Base-by-base conservation (phyloP, 352 stramenopile species). In the Globisporangium perplexum region DNA sequence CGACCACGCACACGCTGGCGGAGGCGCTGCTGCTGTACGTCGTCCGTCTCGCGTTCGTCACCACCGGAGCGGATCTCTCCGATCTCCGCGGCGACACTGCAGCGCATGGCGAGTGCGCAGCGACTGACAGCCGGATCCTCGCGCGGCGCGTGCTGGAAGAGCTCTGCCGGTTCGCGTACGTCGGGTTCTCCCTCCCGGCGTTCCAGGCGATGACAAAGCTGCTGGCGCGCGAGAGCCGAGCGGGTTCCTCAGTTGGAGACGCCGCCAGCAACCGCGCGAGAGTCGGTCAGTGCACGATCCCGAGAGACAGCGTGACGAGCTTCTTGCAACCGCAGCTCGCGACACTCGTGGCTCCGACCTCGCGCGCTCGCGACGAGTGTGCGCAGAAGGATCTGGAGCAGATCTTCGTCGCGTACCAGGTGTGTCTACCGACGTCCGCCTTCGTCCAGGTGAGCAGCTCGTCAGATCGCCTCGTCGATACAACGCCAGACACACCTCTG, bases 371-470 rank as follows among this genome's bases (percentile, higher is more conserved):
- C 12, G 39, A 18, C 5, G 31, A 18, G 18, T 57, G 39, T 44
- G 33, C 31, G 1, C 24, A 30, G 6, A 24, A 46, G 17, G 47
- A 43, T 14, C 8, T 55, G 3, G 23, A 55, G 17, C 30, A 56
- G 43, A 65, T 71, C 6, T 43, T 71, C 28, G n/a, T 47, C 0
- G 52, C 50, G 12, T 59, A 65, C 35, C 53, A 68, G 44, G 36
- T 47, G 44, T 62, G 55, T 30, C 30, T 66, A 2, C 39, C 42
- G 15, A 36, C 64, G 2, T 33, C 41, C 1, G 31, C 28, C 24
- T 42, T 53, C 18, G 50, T 57, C 14, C 57, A 53, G 42, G 55
- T 60, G 41, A 22, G 41, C 15, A 10, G 15, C 6, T 11, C 18
- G 39, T 24, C 14, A n/a, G 7, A 45, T 12, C 39, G 3, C 12